Evolutionary conservation across 2,329 filamentous ascomycete species (phyloP).

Genomic region (Claviceps sp.): DNA sequence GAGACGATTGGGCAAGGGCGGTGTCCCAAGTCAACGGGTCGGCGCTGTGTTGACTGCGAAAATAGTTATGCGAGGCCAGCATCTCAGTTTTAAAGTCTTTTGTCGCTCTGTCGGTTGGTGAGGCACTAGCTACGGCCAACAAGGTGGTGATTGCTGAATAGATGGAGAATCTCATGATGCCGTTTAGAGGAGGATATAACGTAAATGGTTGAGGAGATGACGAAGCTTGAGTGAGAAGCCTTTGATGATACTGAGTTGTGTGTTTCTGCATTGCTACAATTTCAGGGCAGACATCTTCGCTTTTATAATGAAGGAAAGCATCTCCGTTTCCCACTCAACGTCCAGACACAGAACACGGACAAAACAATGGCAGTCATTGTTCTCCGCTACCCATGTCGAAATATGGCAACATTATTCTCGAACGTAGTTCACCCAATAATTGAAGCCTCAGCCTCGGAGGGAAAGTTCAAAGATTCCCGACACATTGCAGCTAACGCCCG

Average conservation of each 20-base stretch:
- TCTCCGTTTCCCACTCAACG: background rate
- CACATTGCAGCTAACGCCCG: background rate
- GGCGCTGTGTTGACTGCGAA: constrained; percentile 1
- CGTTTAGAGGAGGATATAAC: background rate
- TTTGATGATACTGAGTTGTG: background rate
- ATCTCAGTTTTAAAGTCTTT: constrained; percentile 1
- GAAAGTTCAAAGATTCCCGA: no score
- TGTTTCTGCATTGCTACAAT: background rate
- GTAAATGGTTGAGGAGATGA: background rate
- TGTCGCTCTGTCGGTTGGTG: background rate
- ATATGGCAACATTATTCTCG: background rate
- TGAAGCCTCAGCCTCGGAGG: no score
- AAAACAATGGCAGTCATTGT: background rate
- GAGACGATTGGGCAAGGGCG: background rate
- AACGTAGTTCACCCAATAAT: background rate
- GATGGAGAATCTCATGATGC: background rate
- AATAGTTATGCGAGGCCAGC: constrained; percentile 1
- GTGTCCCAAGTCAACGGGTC: background rate
- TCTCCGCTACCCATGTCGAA: background rate
- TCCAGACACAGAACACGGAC: no score
- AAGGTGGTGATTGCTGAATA: background rate
- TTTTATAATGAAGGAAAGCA: background rate
- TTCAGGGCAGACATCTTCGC: background rate
- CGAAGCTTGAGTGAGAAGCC: no score
- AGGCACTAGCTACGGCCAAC: background rate